Evolutionary conservation across 768 basidiomycete genomes (phyloP).

Genomic region (Suillus spraguei): DNA sequence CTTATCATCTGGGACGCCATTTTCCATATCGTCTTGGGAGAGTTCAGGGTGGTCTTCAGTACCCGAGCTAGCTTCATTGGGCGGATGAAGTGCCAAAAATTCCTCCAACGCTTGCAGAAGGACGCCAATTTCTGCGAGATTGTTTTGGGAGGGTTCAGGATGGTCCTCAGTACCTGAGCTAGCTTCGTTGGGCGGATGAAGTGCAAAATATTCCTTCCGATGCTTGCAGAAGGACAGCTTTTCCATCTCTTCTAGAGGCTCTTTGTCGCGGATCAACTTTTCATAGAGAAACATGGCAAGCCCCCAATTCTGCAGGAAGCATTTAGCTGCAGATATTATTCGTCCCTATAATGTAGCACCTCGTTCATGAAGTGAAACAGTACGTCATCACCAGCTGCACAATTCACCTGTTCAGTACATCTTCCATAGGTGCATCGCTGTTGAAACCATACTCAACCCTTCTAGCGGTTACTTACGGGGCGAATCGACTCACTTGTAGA

Average conservation of each 20-base stretch:
- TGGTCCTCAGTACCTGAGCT: conserved; percentile 8
- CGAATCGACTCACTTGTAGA: neutral
- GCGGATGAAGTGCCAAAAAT: conserved; percentile 12
- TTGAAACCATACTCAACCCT: neutral
- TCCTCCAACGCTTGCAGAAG: neutral
- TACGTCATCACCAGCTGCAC: neutral
- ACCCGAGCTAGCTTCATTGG: neutral
- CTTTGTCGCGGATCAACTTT: neutral
- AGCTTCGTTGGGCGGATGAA: neutral
- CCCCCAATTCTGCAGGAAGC: neutral
- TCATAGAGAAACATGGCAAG: neutral
- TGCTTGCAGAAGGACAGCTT: neutral
- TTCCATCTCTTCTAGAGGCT: neutral
- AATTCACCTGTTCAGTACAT: too few relatives aligned
- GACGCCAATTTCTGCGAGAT: too few relatives aligned
- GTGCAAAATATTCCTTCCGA: conserved; percentile 5
- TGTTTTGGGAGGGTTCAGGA: conserved; percentile 13
- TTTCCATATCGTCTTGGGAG: conserved; percentile 10
- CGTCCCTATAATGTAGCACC: neutral
- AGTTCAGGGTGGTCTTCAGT: conserved; percentile 14
- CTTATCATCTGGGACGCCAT: neutral
- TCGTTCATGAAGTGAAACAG: neutral
- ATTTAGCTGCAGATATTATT: too few relatives aligned
- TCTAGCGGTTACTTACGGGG: too few relatives aligned
- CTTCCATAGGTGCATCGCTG: neutral